Conservation (phyloP, 805 yeast species). For the Metschnikowia anglica region DNA sequence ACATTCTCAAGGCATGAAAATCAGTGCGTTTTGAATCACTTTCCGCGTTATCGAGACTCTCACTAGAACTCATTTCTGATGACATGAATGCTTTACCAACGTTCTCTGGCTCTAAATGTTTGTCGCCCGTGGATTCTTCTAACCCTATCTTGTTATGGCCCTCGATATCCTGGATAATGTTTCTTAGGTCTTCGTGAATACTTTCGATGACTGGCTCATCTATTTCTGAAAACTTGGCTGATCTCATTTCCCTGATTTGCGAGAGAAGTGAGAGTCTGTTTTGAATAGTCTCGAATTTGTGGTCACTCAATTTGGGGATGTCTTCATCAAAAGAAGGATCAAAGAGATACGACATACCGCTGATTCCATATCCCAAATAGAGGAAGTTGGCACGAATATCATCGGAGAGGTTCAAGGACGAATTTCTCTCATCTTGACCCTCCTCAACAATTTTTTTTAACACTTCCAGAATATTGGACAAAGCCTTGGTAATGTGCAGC, state of each 20-base stretch:
- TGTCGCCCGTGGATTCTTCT: conserved; percentile 12
- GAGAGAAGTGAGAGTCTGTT: conserved; percentile 35
- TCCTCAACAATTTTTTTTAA: conserved; percentile 24
- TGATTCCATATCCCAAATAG: conserved; percentile 56
- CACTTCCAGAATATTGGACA: conserved; percentile 41
- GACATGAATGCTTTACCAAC: neutral
- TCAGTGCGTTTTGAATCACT: neutral
- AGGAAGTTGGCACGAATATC: conserved; percentile 53
- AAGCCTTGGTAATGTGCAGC: conserved; percentile 43
- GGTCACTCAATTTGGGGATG: conserved; percentile 37
- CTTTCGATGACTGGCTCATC: conserved; percentile 30
- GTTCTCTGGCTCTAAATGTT: conserved; percentile 4
- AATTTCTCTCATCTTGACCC: conserved; percentile 16
- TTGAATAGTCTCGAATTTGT: conserved; percentile 32
- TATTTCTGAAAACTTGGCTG: conserved; percentile 14
- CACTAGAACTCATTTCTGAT: conserved; percentile 3
- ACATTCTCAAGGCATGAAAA: neutral
- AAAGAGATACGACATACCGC: conserved; percentile 70
- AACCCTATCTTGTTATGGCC: conserved; percentile 20
- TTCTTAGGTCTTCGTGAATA: conserved; percentile 34
- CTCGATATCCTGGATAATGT: conserved; percentile 33
- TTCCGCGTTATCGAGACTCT: conserved; percentile 6
- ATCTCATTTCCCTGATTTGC: conserved; percentile 30
- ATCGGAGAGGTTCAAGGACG: conserved; percentile 44
- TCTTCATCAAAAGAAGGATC: conserved; percentile 67